phyloP scores from a whole-genome alignment of 1,284 basidiomycete species.

The Trichosporon sp. region DNA sequence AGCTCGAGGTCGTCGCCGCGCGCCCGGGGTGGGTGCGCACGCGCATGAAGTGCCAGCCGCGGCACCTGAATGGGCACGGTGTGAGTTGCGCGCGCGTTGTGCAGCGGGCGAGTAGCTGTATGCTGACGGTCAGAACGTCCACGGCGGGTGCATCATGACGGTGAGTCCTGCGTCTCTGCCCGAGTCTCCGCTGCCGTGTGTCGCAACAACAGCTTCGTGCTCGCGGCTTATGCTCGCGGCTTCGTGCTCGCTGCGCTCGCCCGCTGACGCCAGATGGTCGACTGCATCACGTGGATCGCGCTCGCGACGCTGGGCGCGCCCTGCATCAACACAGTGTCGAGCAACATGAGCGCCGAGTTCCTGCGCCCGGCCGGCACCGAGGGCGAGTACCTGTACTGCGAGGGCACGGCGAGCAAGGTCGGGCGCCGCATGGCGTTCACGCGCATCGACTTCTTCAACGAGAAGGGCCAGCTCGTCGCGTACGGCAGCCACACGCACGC shows the following conservation, averaged over 20 bases:
- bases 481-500: conserved; percentile 19
- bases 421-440: conserved; percentile 16
- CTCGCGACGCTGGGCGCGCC: conserved; percentile 13
- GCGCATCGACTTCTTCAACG: conserved; percentile 13
- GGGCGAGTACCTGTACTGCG: conserved; percentile 12
- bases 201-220: no score
- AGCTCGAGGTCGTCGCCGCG: conserved; percentile 19
- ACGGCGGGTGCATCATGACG: conserved; percentile 18
- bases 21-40: conserved; percentile 12
- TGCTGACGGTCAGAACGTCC: conserved; percentile 3
- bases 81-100: conserved; percentile 9
- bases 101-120: no score
- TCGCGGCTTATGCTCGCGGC: background rate
- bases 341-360: conserved; percentile 19
- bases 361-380: conserved; percentile 10
- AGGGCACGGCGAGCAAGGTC: conserved; percentile 9
- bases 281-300: conserved; percentile 17
- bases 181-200: no score
- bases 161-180: background rate
- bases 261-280: conserved; percentile 17
- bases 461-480: conserved; percentile 10
- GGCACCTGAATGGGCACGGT: conserved; percentile 15
- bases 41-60: conserved; percentile 5
- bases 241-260: no score
- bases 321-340: conserved; percentile 6